phyloP scores from a whole-genome alignment of 2,329 filamentous ascomycete species.

The Falciphora oryzae region DNA sequence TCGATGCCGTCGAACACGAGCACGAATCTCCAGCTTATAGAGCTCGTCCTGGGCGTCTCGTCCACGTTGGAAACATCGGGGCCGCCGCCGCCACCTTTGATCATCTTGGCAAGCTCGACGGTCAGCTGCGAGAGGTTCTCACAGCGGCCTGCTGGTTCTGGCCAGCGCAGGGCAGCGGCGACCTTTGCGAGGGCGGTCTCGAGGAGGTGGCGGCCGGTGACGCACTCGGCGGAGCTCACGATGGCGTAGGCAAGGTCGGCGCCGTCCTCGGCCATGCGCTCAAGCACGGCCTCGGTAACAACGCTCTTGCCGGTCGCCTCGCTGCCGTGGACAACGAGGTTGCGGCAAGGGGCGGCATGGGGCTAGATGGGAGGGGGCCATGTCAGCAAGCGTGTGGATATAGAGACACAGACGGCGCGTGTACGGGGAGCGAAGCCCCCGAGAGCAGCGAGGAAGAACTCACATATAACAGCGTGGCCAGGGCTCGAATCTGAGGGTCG shows the following conservation, averaged over 20 bases:
- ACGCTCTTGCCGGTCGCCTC: conserved; percentile 82
- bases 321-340: conserved; percentile 76
- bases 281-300: conserved; percentile 58
- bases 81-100: conserved; percentile 36
- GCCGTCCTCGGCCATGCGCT: conserved; percentile 28
- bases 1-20: conserved; percentile 87
- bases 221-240: conserved; percentile 67
- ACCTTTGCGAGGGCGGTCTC: conserved; percentile 63
- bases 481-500: conserved; percentile 51
- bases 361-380: conserved; percentile 37
- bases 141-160: conserved; percentile 54
- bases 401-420: conserved; percentile 11
- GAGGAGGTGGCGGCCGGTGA: conserved; percentile 71
- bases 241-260: conserved; percentile 54
- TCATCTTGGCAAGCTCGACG: conserved; percentile 63
- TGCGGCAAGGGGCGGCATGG: conserved; percentile 61
- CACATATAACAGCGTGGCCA: conserved; percentile 50
- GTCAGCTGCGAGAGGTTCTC: conserved; percentile 75
- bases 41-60: not conserved
- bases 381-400: conserved; percentile 9
- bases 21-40: conserved; percentile 55
- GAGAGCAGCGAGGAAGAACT: conserved; percentile 15
- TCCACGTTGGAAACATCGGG: conserved; percentile 17
- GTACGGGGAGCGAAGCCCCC: not conserved
- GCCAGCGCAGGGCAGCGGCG: conserved; percentile 42